Base-by-base conservation (phyloP, 2,329 filamentous ascomycete species). In the Metarhizium robertsii region DNA sequence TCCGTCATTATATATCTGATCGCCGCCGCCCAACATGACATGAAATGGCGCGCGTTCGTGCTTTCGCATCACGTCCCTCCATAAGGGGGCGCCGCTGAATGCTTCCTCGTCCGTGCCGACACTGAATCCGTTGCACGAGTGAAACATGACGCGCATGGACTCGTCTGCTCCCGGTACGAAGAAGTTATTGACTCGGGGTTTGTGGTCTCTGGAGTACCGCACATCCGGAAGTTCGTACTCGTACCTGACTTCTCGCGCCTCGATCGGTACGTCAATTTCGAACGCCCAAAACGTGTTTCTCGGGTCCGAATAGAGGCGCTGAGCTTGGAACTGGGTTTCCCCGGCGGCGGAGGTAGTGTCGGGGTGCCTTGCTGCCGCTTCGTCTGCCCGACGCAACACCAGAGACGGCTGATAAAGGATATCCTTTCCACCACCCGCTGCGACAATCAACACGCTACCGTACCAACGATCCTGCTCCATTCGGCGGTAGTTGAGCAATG, bases 121-220 rank as follows among this genome's bases (percentile, higher is more conserved):
- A 61, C 88, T 92, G 75, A 99, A 99, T 16, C 94, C 95, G 70
- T 99, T 99, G 75, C 94, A 96, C 56, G 90, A 96, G 75, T 96
- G 88, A 72, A 96, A 99, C 90, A 97, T 95, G 67, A 96, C 88
- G 67, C 95, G 90, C 92, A 99, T 97, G 4, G 89, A 88, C 71
- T 96, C 86, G 48, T 84, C 82, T 56, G 79, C 77, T 13, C 88
- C 90, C 13, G 94, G 92, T 4, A 97, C 83, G 78, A 87, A 95
- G 71, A 99, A 99, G 52, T 61, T 82, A 73, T 79, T 95, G 75
- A 69, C 71, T 57, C 73, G 75, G 6, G 78, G 76, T 67, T 83
- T 81, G 60, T 75, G 76, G 43, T 75, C 72, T 60, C 79, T 80
- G 53, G 77, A 73, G 65, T 85, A 86, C 50, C 76, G 78, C 65